Percentiles rank a stretch among this genome's conserved stretches.
Conservation (phyloP, 2,329 filamentous ascomycete species). For the Pseudogymnoascus sp. region DNA sequence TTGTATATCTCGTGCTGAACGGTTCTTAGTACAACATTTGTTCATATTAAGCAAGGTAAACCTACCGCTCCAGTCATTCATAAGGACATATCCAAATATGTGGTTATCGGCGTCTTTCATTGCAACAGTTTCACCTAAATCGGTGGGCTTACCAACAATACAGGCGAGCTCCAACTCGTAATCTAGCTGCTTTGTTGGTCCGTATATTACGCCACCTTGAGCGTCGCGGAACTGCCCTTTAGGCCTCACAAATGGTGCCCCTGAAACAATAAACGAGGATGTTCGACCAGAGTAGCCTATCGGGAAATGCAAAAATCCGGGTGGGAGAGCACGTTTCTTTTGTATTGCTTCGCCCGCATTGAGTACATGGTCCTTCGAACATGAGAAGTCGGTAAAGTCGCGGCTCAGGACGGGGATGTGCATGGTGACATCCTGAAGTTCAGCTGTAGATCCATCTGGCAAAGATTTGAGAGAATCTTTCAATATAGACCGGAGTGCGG, state of each 20-base stretch:
- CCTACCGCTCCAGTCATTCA: slow-evolving; percentile 54
- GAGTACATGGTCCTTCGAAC: slow-evolving; percentile 43
- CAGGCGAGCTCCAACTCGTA: slow-evolving; percentile 23
- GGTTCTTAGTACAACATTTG: neutral
- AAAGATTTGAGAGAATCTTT: slow-evolving; percentile 21
- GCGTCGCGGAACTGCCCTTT: slow-evolving; percentile 34
- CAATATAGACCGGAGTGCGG: slow-evolving; percentile 33
- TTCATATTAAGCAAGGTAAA: slow-evolving; percentile 8
- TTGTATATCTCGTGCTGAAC: slow-evolving; percentile 51
- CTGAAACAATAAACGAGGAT: slow-evolving; percentile 44
- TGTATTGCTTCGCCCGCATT: slow-evolving; percentile 40
- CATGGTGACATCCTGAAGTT: slow-evolving; percentile 36
- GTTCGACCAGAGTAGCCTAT: slow-evolving; percentile 48
- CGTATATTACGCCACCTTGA: slow-evolving; percentile 18
- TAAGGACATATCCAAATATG: slow-evolving; percentile 54
- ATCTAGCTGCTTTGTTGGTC: slow-evolving; percentile 28
- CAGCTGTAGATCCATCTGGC: slow-evolving; percentile 22
- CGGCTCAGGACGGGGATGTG: slow-evolving; percentile 48
- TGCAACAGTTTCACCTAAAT: slow-evolving; percentile 31
- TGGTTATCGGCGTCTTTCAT: slow-evolving; percentile 46
- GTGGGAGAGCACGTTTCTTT: slow-evolving; percentile 33
- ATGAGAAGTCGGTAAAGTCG: slow-evolving; percentile 53
- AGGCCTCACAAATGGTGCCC: slow-evolving; percentile 41
- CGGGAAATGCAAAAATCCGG: slow-evolving; percentile 41
- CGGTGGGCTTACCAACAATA: slow-evolving; percentile 30